These are phyloP conservation scores for Camellia japonica DNA, from an alignment of 148 eudicot genomes.

Conservation along the genomic window DNA sequence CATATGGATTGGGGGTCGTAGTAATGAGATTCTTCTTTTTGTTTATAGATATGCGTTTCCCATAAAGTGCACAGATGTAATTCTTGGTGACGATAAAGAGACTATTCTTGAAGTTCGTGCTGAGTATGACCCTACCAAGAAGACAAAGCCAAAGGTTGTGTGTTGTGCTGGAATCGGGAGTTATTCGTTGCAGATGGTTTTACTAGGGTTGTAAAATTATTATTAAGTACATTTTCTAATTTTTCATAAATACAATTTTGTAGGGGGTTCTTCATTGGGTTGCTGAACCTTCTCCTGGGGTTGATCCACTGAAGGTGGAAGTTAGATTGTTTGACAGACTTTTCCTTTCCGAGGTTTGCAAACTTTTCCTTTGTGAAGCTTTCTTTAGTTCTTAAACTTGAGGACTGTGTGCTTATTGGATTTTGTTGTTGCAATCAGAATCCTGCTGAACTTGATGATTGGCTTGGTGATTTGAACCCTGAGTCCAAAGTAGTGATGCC, in stretches of 20 bases:
- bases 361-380: constrained; percentile 5
- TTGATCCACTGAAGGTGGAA: constrained; percentile 85
- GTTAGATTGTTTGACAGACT: constrained; percentile 87
- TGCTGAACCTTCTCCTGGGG: constrained; percentile 72
- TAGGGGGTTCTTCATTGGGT: constrained; percentile 99
- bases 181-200: not conserved
- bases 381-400: not conserved
- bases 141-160: constrained; percentile 81
- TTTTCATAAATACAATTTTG: not conserved
- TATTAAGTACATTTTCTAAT: not conserved
- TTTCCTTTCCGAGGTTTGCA: constrained; percentile 75
- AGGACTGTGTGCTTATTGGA: not conserved
- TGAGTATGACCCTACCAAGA: constrained; percentile 90
- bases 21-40: not conserved
- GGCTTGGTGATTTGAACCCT: constrained; percentile 83
- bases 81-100: constrained; percentile 79
- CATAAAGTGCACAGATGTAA: constrained; percentile 83
- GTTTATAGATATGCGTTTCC: constrained; percentile 80
- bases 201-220: not conserved
- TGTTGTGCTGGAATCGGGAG: not conserved
- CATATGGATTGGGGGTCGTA: not conserved
- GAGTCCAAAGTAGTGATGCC: constrained; percentile 70
- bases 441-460: constrained; percentile 86
- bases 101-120: constrained; percentile 80
- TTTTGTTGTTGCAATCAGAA: constrained; percentile 41